These are phyloP conservation scores for Mortierella hygrophila DNA, from an alignment of 192 early-diverging fungal species.

Conservation along the genomic window DNA sequence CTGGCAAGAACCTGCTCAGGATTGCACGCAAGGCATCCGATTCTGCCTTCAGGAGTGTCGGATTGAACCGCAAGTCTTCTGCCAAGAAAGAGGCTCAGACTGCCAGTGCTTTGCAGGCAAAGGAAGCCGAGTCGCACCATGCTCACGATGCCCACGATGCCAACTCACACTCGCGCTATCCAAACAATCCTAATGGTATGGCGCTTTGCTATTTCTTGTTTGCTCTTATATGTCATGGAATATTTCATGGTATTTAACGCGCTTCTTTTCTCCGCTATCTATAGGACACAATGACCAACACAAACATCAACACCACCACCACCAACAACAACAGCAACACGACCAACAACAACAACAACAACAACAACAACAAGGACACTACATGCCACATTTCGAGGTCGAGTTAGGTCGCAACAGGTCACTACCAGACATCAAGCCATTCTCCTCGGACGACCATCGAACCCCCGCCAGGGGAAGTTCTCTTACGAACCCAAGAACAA, in stretches of 20 bases:
- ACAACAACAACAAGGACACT: neutral
- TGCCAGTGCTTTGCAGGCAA: neutral
- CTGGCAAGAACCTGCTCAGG: conserved; percentile 28
- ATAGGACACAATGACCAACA: neutral
- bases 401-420: conserved; percentile 38
- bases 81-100: conserved; percentile 9
- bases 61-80: conserved; percentile 32
- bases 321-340: neutral
- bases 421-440: conserved; percentile 27
- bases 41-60: conserved; percentile 33
- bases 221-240: neutral
- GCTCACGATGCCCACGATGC: neutral
- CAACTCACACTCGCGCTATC: neutral
- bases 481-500: conserved; percentile 31
- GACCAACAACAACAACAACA: neutral
- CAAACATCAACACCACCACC: neutral
- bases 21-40: conserved; percentile 49
- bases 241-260: neutral
- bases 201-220: neutral
- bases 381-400: conserved; percentile 10
- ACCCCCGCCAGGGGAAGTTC: conserved; percentile 32
- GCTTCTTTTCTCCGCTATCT: neutral
- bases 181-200: neutral
- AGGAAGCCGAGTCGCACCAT: neutral
- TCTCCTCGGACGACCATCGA: neutral